These are phyloP conservation scores for Xerocomellus dryophilus DNA, from an alignment of 768 basidiomycete species.

Conservation along the genomic window DNA sequence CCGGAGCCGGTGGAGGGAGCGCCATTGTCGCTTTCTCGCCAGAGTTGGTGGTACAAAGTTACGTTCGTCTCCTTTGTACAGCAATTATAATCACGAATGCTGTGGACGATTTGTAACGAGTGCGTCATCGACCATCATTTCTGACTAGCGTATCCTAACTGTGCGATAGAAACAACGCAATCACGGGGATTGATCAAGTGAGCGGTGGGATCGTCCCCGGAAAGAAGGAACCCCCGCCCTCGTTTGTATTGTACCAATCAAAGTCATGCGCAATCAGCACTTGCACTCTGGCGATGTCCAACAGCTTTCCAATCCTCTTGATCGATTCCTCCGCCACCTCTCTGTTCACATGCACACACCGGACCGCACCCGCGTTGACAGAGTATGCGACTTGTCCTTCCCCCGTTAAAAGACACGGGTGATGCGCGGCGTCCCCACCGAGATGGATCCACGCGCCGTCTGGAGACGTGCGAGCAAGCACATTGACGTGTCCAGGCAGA, in stretches of 20 bases:
- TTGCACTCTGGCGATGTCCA: too few relatives aligned
- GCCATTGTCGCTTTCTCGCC: slow-evolving; percentile 4
- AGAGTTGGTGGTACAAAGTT: background rate
- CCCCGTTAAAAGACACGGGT: slow-evolving; percentile 46
- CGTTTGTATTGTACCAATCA: too few relatives aligned
- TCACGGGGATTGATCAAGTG: background rate
- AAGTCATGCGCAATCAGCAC: too few relatives aligned
- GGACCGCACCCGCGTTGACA: slow-evolving; percentile 14
- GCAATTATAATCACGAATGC: background rate
- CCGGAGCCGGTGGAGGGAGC: slow-evolving; percentile 13
- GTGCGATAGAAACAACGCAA: background rate
- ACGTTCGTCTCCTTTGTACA: background rate
- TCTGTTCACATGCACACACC: slow-evolving; percentile 43
- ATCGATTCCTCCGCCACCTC: slow-evolving; percentile 39
- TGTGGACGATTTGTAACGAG: background rate
- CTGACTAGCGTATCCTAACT: background rate
- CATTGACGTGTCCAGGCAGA: slow-evolving; percentile 50
- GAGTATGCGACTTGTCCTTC: slow-evolving; percentile 35
- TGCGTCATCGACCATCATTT: background rate
- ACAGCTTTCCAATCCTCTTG: too few relatives aligned
- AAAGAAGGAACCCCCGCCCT: slow-evolving; percentile 33
- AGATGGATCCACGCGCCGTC: slow-evolving; percentile 54
- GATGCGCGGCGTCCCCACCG: slow-evolving; percentile 53
- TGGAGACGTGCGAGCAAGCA: slow-evolving; percentile 50
- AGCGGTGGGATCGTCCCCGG: slow-evolving; percentile 4